A percentile compares a stretch with the other conserved stretches of the same genome.
Evolutionary conservation across 2,329 filamentous ascomycete genomes (phyloP).

Genomic region (Hysterium pulicare): DNA sequence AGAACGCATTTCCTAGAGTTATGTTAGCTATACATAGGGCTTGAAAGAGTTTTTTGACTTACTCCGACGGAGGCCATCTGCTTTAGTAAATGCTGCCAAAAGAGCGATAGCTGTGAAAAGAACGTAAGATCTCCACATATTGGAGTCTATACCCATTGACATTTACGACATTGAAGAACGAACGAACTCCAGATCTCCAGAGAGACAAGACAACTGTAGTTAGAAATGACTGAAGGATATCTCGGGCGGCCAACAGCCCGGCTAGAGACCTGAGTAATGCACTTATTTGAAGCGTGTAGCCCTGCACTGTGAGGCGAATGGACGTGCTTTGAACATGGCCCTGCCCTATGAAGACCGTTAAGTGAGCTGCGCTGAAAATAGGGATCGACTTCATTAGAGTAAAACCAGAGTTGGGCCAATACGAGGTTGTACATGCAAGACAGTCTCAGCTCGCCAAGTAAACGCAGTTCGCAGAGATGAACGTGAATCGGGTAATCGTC

Average conservation of each 20-base stretch:
- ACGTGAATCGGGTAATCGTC: too few relatives aligned
- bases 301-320: too few relatives aligned
- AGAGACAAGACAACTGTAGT: neutral
- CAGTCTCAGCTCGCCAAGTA: too few relatives aligned
- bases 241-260: neutral
- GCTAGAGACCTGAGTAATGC: neutral
- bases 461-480: too few relatives aligned
- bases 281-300: slow-evolving; percentile 9
- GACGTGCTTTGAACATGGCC: too few relatives aligned
- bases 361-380: too few relatives aligned
- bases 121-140: neutral
- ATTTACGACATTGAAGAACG: neutral
- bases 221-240: neutral
- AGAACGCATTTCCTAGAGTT: neutral
- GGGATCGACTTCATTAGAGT: too few relatives aligned
- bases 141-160: neutral
- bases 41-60: neutral
- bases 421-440: too few relatives aligned
- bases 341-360: too few relatives aligned
- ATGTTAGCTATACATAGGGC: neutral
- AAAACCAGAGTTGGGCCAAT: too few relatives aligned
- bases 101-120: neutral
- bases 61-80: neutral
- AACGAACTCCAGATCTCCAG: slow-evolving; percentile 1
- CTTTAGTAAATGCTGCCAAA: neutral